phyloP scores from a whole-genome alignment of 164 flowering plant species.

The Vitis labrusca region DNA sequence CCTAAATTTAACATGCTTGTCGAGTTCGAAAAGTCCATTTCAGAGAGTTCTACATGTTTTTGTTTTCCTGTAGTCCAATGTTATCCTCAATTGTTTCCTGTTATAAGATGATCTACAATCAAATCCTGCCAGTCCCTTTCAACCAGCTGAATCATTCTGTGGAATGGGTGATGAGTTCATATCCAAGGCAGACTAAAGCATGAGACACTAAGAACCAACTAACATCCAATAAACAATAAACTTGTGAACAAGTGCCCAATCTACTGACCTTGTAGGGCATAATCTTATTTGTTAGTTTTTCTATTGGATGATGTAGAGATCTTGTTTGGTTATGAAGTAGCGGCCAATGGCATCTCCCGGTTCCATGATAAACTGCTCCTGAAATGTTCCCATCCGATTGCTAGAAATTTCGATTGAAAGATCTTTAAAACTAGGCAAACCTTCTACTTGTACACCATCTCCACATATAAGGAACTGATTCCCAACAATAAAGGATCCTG shows the following conservation, averaged over 20 bases:
- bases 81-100: too few species aligned
- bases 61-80: too few species aligned
- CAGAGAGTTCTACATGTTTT: too few species aligned
- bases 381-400: slow-evolving; percentile 79
- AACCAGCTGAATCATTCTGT: too few species aligned
- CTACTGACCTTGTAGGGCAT: background rate
- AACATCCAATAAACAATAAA: background rate
- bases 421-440: slow-evolving; percentile 81
- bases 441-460: slow-evolving; percentile 86
- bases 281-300: background rate
- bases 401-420: slow-evolving; percentile 63
- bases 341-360: slow-evolving; percentile 64
- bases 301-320: slow-evolving; percentile 69
- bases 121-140: too few species aligned
- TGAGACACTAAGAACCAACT: too few species aligned
- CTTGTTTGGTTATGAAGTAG: slow-evolving; percentile 70
- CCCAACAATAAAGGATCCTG: slow-evolving; percentile 85
- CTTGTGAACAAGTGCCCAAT: background rate
- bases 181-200: too few species aligned
- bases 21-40: too few species aligned
- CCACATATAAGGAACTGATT: slow-evolving; percentile 93
- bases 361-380: slow-evolving; percentile 88
- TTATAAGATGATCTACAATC: too few species aligned
- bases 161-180: too few species aligned
- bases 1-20: too few species aligned